A percentile compares a stretch with the other conserved stretches of the same genome.
Conservation (phyloP, 75 land plant genomes). For the Picea glauca region DNA sequence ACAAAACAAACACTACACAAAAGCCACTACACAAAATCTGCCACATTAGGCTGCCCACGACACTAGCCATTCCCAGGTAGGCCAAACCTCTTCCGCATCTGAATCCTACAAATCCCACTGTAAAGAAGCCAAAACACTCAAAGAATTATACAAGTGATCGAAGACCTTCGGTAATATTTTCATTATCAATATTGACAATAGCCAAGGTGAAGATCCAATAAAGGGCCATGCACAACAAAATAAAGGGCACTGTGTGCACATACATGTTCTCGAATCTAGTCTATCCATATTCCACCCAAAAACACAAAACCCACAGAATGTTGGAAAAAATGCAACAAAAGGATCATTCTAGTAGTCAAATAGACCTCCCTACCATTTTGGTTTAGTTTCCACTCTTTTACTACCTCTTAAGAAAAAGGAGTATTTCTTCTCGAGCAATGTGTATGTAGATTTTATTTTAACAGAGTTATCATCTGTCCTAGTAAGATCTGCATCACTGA, state of each 20-base stretch:
- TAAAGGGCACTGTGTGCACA: slow-evolving; percentile 74
- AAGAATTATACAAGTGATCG: slow-evolving; percentile 48
- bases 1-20: slow-evolving; percentile 63
- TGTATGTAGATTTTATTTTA: too few relatives aligned
- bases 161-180: slow-evolving; percentile 34
- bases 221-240: slow-evolving; percentile 67
- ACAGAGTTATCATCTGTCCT: too few relatives aligned
- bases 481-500: too few relatives aligned
- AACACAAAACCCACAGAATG: slow-evolving; percentile 64
- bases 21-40: slow-evolving; percentile 75
- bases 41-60: slow-evolving; percentile 44
- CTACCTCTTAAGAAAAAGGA: too few relatives aligned
- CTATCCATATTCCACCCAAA: slow-evolving; percentile 94
- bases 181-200: slow-evolving; percentile 59
- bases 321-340: slow-evolving; percentile 31
- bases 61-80: slow-evolving; percentile 52
- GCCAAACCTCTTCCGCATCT: slow-evolving; percentile 64
- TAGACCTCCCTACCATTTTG: slow-evolving; percentile 63
- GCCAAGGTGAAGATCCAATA: slow-evolving; percentile 67
- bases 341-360: slow-evolving; percentile 53
- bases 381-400: too few relatives aligned
- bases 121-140: slow-evolving; percentile 73
- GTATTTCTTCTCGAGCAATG: too few relatives aligned
- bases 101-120: slow-evolving; percentile 84
- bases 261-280: slow-evolving; percentile 88